phyloP scores from a whole-genome alignment of 805 yeast species.

The Jamesozyma hellenica region DNA sequence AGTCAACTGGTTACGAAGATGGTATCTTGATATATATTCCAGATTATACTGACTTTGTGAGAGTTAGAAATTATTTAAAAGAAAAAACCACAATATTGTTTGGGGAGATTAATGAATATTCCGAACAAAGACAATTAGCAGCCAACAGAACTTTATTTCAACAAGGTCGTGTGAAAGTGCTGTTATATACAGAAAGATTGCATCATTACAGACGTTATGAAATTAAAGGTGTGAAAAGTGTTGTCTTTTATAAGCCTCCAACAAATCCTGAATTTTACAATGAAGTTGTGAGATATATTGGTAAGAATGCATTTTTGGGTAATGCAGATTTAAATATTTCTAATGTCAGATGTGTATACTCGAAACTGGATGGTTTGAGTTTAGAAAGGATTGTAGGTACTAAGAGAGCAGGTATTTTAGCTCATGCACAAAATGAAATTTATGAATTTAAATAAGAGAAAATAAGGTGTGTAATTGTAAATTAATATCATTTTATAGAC shows the following conservation, averaged over 20 bases:
- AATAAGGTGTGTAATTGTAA: too few species aligned
- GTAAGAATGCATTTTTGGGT: conserved; percentile 41
- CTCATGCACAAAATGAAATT: conserved; percentile 61
- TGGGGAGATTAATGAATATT: conserved; percentile 75
- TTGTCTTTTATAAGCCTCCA: conserved; percentile 78
- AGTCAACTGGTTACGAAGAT: conserved; percentile 49
- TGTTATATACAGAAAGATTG: conserved; percentile 88
- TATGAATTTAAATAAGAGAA: conserved; percentile 53
- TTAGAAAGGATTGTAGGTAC: conserved; percentile 81
- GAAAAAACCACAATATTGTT: conserved; percentile 53
- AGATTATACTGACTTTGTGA: conserved; percentile 72
- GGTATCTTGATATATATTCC: conserved; percentile 81
- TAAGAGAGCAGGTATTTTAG: conserved; percentile 55
- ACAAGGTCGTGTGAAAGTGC: conserved; percentile 49
- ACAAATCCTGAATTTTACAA: conserved; percentile 73
- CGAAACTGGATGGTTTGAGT: conserved; percentile 69
- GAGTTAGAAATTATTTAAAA: conserved; percentile 55
- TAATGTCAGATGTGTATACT: conserved; percentile 52
- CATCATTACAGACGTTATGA: conserved; percentile 86
- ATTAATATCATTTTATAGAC: too few species aligned
- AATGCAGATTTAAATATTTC: conserved; percentile 47
- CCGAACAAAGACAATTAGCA: conserved; percentile 59
- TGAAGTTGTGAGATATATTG: conserved; percentile 63
- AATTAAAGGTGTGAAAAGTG: conserved; percentile 71
- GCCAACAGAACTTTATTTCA: conserved; percentile 63